Base-by-base conservation (phyloP, 306 rosid species). In the Castanospermum australe region DNA sequence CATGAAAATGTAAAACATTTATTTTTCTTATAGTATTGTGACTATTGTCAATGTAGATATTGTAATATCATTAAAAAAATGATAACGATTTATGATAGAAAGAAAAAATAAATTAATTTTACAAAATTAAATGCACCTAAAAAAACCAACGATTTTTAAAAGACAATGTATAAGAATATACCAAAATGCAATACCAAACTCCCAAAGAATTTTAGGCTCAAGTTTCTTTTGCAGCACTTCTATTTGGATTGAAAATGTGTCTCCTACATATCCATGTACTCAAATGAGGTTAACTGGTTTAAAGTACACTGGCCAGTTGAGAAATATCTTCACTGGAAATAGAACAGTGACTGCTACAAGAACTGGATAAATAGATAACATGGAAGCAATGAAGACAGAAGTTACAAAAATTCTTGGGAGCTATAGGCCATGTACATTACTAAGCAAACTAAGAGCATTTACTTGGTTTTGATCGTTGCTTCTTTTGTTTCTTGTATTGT, bases 401-500 rank as follows among this genome's bases (percentile, higher is more conserved):
- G 35, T 45, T 11, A 6, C 70, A 48, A 33, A 47, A 71, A 24
- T 44, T 75, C 54, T 45, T 30, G 35, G 60, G 70, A 48, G 67
- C 39, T 45, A 9, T 1, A 36, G 47, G 48, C 41, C 21, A 69
- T 12, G 68, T 18, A 32, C 6, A 45, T 82, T 45, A 78, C 55
- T 21, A 51, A 2, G 48, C 78, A 66, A 54, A 45, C 38, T 22
- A n/a, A n/a, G 44, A 50, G 63, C 25, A 32, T 72, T 66, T 63
- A 2, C 39, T 73, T 75, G 69, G 22, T 77, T 84, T 86, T 67
- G 81, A 59, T 47, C 44, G 77, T 48, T 42, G 47, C 82, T 77
- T 78, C 92, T 86, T 88, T 63, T 88, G 91, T 79, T 80, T 84
- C 87, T 91, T 89, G 33, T 90, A 90, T 84, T 88, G 91, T 76